A percentile compares a stretch with the other conserved stretches of the same genome.
phyloP scores from a whole-genome alignment of 768 basidiomycete genomes.

The Leccinum olivaceopallidum region DNA sequence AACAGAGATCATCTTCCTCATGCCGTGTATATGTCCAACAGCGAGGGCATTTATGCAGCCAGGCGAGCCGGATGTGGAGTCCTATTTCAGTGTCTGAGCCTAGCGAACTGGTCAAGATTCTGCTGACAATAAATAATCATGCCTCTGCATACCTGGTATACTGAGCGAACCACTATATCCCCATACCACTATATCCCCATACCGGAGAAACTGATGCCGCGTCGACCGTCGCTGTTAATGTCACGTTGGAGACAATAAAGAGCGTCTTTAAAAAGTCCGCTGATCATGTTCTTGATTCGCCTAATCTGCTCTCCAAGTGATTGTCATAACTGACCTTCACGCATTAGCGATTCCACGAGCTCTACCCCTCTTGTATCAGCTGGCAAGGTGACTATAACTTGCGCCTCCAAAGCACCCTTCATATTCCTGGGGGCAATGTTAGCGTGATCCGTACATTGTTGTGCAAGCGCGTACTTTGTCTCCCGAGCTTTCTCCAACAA shows the following conservation, averaged over 20 bases:
- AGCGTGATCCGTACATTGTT: slow-evolving; percentile 2
- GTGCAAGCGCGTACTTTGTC: slow-evolving; percentile 55
- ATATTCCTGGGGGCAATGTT: slow-evolving; percentile 48
- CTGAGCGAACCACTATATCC: slow-evolving; percentile 43
- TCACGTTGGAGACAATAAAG: slow-evolving; percentile 76
- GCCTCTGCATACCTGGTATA: slow-evolving; percentile 45
- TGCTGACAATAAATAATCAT: not conserved
- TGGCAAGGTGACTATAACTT: slow-evolving; percentile 66
- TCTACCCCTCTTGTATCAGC: slow-evolving; percentile 28
- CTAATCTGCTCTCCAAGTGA: too few species aligned
- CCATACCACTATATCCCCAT: slow-evolving; percentile 38
- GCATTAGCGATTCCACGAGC: slow-evolving; percentile 44
- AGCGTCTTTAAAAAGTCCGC: slow-evolving; percentile 67
- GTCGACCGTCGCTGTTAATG: slow-evolving; percentile 40
- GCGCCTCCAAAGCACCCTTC: slow-evolving; percentile 75
- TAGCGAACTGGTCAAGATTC: not conserved
- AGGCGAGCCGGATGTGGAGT: slow-evolving; percentile 35
- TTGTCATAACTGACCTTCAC: slow-evolving; percentile 34
- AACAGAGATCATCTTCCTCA: slow-evolving; percentile 56
- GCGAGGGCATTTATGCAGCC: too few species aligned
- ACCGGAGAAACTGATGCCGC: slow-evolving; percentile 37
- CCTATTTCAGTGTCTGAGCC: slow-evolving; percentile 31
- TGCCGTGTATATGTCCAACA: slow-evolving; percentile 59
- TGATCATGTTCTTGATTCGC: slow-evolving; percentile 28
- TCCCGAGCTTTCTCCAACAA: slow-evolving; percentile 69